phyloP scores from a whole-genome alignment of 305 asterid species.

The Fraxinus xanthoxyloides region DNA sequence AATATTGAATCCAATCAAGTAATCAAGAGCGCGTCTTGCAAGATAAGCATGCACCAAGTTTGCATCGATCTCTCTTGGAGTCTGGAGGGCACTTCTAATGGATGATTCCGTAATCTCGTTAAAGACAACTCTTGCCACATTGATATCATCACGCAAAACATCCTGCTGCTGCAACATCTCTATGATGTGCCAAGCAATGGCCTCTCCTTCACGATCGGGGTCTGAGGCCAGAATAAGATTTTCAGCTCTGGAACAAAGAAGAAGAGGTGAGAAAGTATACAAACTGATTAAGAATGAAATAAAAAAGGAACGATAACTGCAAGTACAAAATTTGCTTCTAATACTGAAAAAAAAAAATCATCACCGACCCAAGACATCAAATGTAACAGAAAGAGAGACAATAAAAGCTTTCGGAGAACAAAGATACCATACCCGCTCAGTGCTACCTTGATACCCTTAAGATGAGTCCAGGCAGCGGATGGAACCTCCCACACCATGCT shows the following conservation, averaged over 20 bases:
- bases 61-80: conserved; percentile 69
- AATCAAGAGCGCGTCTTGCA: conserved; percentile 94
- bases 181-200: conserved; percentile 91
- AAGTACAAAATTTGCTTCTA: neutral
- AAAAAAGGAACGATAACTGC: neutral
- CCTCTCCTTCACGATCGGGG: conserved; percentile 97
- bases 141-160: conserved; percentile 63
- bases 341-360: neutral
- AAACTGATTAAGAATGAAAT: conserved; percentile 3
- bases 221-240: conserved; percentile 92
- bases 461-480: conserved; percentile 93
- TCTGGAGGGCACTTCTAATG: conserved; percentile 73
- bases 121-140: conserved; percentile 80
- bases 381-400: neutral
- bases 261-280: conserved; percentile 31
- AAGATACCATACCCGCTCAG: conserved; percentile 66
- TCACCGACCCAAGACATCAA: neutral
- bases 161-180: conserved; percentile 95
- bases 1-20: conserved; percentile 88
- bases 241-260: conserved; percentile 66
- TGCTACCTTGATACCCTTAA: conserved; percentile 84
- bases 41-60: conserved; percentile 90
- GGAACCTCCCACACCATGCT: conserved; percentile 99
- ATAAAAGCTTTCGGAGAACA: conserved; percentile 16
- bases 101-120: conserved; percentile 87